phyloP scores from a whole-genome alignment of 2,329 filamentous ascomycete genomes.

The Fusarium sp. region DNA sequence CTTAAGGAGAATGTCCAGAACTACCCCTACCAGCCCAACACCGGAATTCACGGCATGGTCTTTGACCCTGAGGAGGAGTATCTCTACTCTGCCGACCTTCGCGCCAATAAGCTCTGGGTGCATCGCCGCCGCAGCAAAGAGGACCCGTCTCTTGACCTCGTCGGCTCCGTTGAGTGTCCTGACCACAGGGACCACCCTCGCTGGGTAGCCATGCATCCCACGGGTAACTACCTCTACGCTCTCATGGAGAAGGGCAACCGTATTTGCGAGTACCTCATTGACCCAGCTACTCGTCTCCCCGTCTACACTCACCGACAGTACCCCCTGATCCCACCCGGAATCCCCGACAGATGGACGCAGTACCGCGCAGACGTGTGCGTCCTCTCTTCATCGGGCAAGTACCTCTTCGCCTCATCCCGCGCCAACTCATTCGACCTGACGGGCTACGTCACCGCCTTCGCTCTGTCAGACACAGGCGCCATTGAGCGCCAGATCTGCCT shows the following conservation, averaged over 20 bases:
- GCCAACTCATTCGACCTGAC: conserved; percentile 82
- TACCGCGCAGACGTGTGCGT: conserved; percentile 91
- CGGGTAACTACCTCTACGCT: conserved; percentile 84
- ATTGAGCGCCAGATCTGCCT: conserved; percentile 85
- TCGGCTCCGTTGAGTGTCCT: conserved; percentile 82
- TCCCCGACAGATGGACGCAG: conserved; percentile 69
- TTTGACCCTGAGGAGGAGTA: conserved; percentile 82
- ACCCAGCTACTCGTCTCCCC: conserved; percentile 79
- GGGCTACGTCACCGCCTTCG: conserved; percentile 87
- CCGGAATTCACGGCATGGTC: conserved; percentile 86
- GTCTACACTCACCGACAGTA: conserved; percentile 83
- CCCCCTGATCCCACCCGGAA: conserved; percentile 84
- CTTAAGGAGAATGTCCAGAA: conserved; percentile 78
- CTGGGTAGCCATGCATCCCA: conserved; percentile 89
- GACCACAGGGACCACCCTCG: conserved; percentile 82
- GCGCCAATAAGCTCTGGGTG: conserved; percentile 86
- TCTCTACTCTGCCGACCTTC: conserved; percentile 85
- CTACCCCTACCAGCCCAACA: conserved; percentile 78
- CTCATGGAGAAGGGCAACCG: conserved; percentile 93
- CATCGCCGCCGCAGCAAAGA: conserved; percentile 75
- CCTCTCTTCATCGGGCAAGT: conserved; percentile 76
- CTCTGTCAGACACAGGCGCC: conserved; percentile 75
- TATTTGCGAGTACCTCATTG: conserved; percentile 85
- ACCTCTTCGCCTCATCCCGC: conserved; percentile 89
- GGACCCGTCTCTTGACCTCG: conserved; percentile 67